Conservation (phyloP, 495 filamentous ascomycete species). For the Hypoxylon lenormandii region DNA sequence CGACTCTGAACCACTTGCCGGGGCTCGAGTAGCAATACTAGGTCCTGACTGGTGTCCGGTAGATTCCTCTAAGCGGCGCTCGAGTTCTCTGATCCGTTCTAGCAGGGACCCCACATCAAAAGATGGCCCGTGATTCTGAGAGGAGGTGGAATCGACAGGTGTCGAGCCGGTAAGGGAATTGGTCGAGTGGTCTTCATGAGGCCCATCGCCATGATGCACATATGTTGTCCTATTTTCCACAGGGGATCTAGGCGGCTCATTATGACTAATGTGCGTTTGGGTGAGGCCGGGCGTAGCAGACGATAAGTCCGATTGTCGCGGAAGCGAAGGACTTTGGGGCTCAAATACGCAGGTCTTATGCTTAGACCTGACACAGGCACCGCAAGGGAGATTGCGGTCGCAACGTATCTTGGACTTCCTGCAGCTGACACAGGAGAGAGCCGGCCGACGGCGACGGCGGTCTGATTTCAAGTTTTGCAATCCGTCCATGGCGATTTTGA, state of each 20-base stretch:
- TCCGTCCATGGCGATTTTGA: slow-evolving; percentile 15
- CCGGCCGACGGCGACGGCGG: slow-evolving; percentile 57
- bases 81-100: slow-evolving; percentile 43
- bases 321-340: slow-evolving; percentile 14
- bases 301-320: slow-evolving; percentile 32
- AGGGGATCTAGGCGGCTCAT: slow-evolving; percentile 18
- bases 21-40: slow-evolving; percentile 8
- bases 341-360: slow-evolving; percentile 61
- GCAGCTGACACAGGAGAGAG: slow-evolving; percentile 66
- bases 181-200: slow-evolving; percentile 28
- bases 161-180: slow-evolving; percentile 34
- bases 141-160: slow-evolving; percentile 26
- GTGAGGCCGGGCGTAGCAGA: slow-evolving; percentile 3
- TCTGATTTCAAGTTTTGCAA: slow-evolving; percentile 16
- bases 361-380: slow-evolving; percentile 62
- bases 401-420: slow-evolving; percentile 68
- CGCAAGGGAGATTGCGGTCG: slow-evolving; percentile 65
- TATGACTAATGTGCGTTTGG: slow-evolving; percentile 11
- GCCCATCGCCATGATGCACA: slow-evolving; percentile 18
- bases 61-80: slow-evolving; percentile 45
- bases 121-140: slow-evolving; percentile 17
- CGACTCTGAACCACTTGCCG: slow-evolving; percentile 8
- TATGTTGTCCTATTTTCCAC: slow-evolving; percentile 7
- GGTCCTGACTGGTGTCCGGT: slow-evolving; percentile 4
- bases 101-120: slow-evolving; percentile 40